These are phyloP conservation scores for Sindora glabra DNA, from an alignment of 306 rosid genomes.

Conservation along the genomic window DNA sequence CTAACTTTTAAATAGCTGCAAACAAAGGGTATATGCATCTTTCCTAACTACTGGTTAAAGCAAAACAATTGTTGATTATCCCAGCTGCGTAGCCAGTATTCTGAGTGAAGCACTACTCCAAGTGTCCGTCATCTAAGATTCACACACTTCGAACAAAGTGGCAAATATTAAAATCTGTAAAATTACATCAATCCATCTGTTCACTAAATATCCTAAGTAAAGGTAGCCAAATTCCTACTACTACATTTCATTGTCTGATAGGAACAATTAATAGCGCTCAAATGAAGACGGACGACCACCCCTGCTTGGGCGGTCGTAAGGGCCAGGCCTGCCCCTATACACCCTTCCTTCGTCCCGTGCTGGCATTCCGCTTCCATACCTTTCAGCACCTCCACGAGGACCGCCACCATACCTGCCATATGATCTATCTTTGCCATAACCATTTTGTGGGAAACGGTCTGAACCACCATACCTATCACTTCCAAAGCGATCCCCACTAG, in stretches of 20 bases:
- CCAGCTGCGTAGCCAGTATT: no score
- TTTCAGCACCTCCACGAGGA: slow-evolving; percentile 50
- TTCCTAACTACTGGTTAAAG: no score
- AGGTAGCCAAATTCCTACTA: slow-evolving; percentile 15
- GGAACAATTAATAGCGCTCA: slow-evolving; percentile 54
- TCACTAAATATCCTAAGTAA: slow-evolving; percentile 13
- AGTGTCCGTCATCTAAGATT: neutral
- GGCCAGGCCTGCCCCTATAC: slow-evolving; percentile 67
- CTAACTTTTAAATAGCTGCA: no score
- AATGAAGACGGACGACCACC: slow-evolving; percentile 59
- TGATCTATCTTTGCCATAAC: slow-evolving; percentile 74
- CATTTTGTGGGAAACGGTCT: slow-evolving; percentile 70
- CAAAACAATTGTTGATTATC: no score
- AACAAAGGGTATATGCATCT: no score
- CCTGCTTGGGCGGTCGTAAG: slow-evolving; percentile 75
- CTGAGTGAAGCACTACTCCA: neutral
- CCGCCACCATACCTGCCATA: slow-evolving; percentile 65
- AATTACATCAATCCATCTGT: slow-evolving; percentile 18
- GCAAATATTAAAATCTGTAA: slow-evolving; percentile 5
- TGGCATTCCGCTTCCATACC: slow-evolving; percentile 58
- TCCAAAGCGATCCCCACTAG: slow-evolving; percentile 59
- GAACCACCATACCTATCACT: slow-evolving; percentile 68
- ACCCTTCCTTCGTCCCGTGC: slow-evolving; percentile 67
- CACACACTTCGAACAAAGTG: neutral
- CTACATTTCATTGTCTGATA: slow-evolving; percentile 3